Percentiles rank a stretch among this genome's conserved stretches.
These are phyloP conservation scores for Jaltomata sinuosa DNA, from an alignment of 257 asterid species.

Conservation along the genomic window DNA sequence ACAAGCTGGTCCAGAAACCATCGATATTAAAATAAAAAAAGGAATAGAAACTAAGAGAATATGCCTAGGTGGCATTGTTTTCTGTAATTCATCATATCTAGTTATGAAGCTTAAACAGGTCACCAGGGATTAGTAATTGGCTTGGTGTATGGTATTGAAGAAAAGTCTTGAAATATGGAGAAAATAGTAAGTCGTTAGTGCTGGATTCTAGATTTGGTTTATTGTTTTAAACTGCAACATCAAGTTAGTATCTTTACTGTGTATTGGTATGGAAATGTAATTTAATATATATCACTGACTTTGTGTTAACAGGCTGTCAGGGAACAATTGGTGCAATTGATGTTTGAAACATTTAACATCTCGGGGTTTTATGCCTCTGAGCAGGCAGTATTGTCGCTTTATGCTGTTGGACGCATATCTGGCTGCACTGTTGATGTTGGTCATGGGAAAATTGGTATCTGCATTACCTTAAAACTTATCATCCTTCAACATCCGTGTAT, in stretches of 20 bases:
- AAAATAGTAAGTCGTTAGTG: not conserved
- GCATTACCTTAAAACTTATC: not conserved
- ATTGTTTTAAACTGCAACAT: not conserved
- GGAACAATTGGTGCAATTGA: slow-evolving; percentile 90
- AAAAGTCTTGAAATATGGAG: not conserved
- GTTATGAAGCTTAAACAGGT: not conserved
- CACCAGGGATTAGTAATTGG: not conserved
- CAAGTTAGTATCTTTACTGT: not conserved
- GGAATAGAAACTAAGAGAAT: not conserved
- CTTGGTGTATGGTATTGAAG: not conserved
- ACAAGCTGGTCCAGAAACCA: not conserved
- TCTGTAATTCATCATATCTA: not conserved
- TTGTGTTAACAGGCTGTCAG: slow-evolving; percentile 54
- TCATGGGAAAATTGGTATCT: slow-evolving; percentile 79
- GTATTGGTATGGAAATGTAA: not conserved
- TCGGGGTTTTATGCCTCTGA: slow-evolving; percentile 93
- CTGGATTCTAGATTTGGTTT: not conserved
- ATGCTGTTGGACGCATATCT: slow-evolving; percentile 93
- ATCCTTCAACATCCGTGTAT: not conserved
- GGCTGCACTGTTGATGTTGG: slow-evolving; percentile 92
- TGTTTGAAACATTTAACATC: slow-evolving; percentile 90
- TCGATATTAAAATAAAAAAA: not conserved
- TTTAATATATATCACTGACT: not conserved
- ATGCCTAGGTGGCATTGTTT: not conserved
- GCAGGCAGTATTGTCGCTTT: slow-evolving; percentile 91